A percentile compares a stretch with the other conserved stretches of the same genome.
phyloP scores from a whole-genome alignment of 148 eudicot genomes.

The Spergularia marina region DNA sequence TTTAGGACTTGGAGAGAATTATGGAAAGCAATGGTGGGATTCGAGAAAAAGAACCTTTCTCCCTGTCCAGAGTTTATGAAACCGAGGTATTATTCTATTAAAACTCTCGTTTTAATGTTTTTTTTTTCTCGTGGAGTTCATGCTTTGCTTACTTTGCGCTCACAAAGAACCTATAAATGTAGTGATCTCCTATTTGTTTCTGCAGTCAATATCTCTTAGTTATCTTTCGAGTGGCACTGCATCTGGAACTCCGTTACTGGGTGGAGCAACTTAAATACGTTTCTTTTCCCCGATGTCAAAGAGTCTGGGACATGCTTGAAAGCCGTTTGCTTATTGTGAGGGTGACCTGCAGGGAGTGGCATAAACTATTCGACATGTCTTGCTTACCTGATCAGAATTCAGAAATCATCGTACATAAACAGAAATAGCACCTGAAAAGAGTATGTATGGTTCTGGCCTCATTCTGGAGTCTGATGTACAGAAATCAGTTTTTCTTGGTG shows the following conservation, averaged over 20 bases:
- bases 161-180: background rate
- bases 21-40: constrained; percentile 54
- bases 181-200: constrained; percentile 14
- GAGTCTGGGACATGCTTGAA: constrained; percentile 3
- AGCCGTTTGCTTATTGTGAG: background rate
- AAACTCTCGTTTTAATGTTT: background rate
- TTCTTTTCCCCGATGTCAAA: background rate
- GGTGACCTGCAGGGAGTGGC: background rate
- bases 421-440: constrained; percentile 22
- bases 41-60: constrained; percentile 76
- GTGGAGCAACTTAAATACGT: constrained; percentile 28
- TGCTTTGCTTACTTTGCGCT: background rate
- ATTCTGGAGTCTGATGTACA: background rate
- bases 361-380: background rate
- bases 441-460: constrained; percentile 12
- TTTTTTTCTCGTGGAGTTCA: constrained; percentile 2
- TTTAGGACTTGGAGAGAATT: constrained; percentile 76
- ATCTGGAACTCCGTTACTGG: constrained; percentile 41
- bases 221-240: constrained; percentile 49
- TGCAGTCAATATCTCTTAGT: constrained; percentile 53
- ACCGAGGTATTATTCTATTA: constrained; percentile 45
- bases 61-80: constrained; percentile 49
- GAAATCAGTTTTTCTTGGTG: background rate
- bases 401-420: constrained; percentile 9
- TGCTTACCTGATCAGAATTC: background rate